Evolutionary conservation across 306 rosid genomes (phyloP), one percentile per base, ranked within the genome.

Genomic region (Abrus pulchellus): DNA sequence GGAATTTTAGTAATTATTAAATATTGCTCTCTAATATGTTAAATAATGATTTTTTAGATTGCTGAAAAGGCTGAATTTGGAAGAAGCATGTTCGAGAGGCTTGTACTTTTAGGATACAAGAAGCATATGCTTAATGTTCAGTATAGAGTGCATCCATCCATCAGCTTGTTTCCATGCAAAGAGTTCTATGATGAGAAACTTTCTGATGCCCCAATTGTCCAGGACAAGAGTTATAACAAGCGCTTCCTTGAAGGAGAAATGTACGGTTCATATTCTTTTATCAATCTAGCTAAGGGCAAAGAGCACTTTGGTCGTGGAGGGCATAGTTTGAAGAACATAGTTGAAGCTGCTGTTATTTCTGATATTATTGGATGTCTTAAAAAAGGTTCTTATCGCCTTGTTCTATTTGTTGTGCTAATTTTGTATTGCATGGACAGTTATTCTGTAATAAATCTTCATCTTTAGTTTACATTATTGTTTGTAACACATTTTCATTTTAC

Each of bases 91-190:
- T 85, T 87, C 5, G 77, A 83, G 81, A 87, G 90, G 69, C 55
- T 88, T 67, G 89, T 72, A 27, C 6, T 4, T 14, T 61, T 82
- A 64, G 88, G 87, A 30, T 64, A 66, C 53, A 63, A 50, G 64
- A 85, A 27, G 69, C 87, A 76, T 5, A 69, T 85, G 48, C 87
- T 87, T 54, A 40, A 85, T 53, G 55, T 87, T 50, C 88, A 87
- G 9, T 85, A 76, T 33, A 82, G 90, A 74, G 85, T 87, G 90
- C 90, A 82, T 80, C 88, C 90, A 60, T 79, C 87, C 28, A 85
- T 87, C 57, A 85, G 88, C 66, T 33, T 45, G 28, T 87, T 87
- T 36, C 90, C 88, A 41, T 65, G 62, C 29, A 54, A 13, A 48
- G 85, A 87, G 53, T 85, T 87, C 74, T 87, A 87, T 56, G 45